Conservation (phyloP, 495 filamentous ascomycete genomes). For the Neurospora africana region DNA sequence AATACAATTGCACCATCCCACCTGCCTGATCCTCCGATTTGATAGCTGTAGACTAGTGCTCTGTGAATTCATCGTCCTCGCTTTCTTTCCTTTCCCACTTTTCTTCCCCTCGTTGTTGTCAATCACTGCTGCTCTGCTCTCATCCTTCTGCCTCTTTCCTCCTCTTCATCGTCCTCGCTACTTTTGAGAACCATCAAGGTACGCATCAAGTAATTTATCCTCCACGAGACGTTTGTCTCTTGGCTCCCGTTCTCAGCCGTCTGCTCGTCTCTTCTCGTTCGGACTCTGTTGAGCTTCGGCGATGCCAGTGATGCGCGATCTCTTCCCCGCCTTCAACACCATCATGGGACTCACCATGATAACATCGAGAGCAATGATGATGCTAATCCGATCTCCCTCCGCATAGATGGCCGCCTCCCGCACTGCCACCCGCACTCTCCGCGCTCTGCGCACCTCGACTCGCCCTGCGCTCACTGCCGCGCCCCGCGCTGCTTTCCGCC, state of each 20-base stretch:
- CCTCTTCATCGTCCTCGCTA: conserved; percentile 5
- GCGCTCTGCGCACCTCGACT: conserved; percentile 46
- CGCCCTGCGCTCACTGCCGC: conserved; percentile 37
- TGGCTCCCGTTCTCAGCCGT: conserved; percentile 10
- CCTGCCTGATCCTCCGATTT: not conserved
- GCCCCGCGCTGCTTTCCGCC: conserved; percentile 51
- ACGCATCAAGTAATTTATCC: not conserved
- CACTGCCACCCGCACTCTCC: conserved; percentile 39
- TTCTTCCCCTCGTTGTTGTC: not conserved
- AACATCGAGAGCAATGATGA: not conserved
- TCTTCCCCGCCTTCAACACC: conserved; percentile 25
- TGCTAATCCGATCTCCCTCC: not conserved
- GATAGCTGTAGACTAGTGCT: not conserved
- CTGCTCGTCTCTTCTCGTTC: not conserved
- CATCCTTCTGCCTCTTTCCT: conserved; percentile 12
- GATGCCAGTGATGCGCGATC: not conserved
- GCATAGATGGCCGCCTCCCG: conserved; percentile 29
- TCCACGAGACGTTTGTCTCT: conserved; percentile 4
- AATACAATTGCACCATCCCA: not conserved
- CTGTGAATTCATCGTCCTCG: not conserved
- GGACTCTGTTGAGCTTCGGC: not conserved
- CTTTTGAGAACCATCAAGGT: conserved; percentile 4
- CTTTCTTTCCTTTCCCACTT: not conserved
- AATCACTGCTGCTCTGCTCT: conserved; percentile 5
- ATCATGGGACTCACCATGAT: not conserved